Evolutionary conservation across 2,329 filamentous ascomycete genomes (phyloP).

Genomic region (Ascosphaera acerosa): DNA sequence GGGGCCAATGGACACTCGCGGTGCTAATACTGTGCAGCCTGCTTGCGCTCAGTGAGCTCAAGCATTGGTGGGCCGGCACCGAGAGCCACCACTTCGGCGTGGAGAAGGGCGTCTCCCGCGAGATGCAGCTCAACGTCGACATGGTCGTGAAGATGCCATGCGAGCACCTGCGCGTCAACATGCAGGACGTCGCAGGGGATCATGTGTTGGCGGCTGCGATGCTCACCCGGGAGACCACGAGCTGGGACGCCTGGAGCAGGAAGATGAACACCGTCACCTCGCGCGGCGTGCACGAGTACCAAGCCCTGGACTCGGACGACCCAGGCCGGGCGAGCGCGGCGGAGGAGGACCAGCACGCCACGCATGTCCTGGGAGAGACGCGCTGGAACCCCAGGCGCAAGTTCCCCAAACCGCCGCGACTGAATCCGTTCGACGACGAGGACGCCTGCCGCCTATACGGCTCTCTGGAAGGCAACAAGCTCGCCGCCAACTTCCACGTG

Average conservation of each 20-base stretch:
- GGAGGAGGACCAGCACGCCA: slow-evolving; percentile 57
- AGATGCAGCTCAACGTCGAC: slow-evolving; percentile 86
- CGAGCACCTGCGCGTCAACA: slow-evolving; percentile 74
- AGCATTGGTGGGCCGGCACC: slow-evolving; percentile 58
- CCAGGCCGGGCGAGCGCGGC: slow-evolving; percentile 20
- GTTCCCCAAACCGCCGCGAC: slow-evolving; percentile 46
- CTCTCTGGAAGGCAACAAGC: slow-evolving; percentile 77
- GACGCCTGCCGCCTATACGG: slow-evolving; percentile 81
- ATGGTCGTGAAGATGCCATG: slow-evolving; percentile 80
- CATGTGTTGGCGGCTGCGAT: slow-evolving; percentile 58
- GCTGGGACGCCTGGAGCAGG: slow-evolving; percentile 61
- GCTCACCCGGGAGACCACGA: slow-evolving; percentile 50
- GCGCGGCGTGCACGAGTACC: slow-evolving; percentile 31
- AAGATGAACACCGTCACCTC: slow-evolving; percentile 32
- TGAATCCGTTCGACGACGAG: slow-evolving; percentile 27
- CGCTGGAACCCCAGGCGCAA: slow-evolving; percentile 38
- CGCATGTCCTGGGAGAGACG: slow-evolving; percentile 61
- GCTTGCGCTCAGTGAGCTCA: slow-evolving; percentile 53
- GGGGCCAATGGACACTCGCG: slow-evolving; percentile 78
- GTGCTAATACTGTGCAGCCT: slow-evolving; percentile 50
- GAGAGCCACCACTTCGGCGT: slow-evolving; percentile 83
- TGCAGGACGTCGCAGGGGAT: slow-evolving; percentile 86
- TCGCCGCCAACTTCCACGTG: slow-evolving; percentile 95
- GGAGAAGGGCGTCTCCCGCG: slow-evolving; percentile 68
- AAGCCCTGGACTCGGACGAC: slow-evolving; percentile 37